Percentiles rank a stretch among this genome's conserved stretches.
Conservation (phyloP, 31 red algal species). For the Asparagopsis taxiformis region DNA sequence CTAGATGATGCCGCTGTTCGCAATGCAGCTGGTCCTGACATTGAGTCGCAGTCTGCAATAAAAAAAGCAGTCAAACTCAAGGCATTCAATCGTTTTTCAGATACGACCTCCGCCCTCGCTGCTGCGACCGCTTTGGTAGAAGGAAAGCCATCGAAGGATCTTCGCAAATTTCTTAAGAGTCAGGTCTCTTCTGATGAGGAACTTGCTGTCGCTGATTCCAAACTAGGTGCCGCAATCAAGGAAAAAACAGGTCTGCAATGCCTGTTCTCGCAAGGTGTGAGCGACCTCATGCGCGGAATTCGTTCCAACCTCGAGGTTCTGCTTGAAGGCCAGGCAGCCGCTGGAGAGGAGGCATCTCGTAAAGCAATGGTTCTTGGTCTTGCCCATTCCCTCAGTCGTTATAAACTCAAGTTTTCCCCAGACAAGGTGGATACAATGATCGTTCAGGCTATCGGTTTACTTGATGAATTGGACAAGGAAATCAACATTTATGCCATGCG, state of each 20-base stretch:
- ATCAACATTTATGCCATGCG: conserved; percentile 99
- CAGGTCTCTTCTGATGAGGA: conserved; percentile 68
- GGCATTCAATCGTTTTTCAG: conserved; percentile 88
- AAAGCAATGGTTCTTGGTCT: conserved; percentile 94
- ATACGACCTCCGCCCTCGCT: conserved; percentile 83
- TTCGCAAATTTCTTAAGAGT: conserved; percentile 93
- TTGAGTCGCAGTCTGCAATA: conserved; percentile 53
- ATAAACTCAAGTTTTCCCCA: conserved; percentile 99
- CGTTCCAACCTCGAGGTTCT: conserved; percentile 75
- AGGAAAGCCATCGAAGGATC: conserved; percentile 89
- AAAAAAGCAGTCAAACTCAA: conserved; percentile 73
- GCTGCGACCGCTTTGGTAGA: conserved; percentile 88
- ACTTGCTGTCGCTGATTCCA: conserved; percentile 87
- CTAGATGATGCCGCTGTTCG: conserved; percentile 61
- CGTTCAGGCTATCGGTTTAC: conserved; percentile 90
- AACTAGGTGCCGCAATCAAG: conserved; percentile 91
- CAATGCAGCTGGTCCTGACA: conserved; percentile 27
- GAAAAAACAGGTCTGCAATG: conserved; percentile 93
- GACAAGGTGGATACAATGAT: conserved; percentile 99
- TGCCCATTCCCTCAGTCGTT: conserved; percentile 94
- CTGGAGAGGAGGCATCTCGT: conserved; percentile 36
- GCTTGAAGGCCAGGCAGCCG: conserved; percentile 54
- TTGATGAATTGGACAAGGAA: conserved; percentile 99
- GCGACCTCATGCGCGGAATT: conserved; percentile 82
- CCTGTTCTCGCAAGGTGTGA: conserved; percentile 64